phyloP scores from a whole-genome alignment of 169 alveolate species.

The Babesia bovis region DNA sequence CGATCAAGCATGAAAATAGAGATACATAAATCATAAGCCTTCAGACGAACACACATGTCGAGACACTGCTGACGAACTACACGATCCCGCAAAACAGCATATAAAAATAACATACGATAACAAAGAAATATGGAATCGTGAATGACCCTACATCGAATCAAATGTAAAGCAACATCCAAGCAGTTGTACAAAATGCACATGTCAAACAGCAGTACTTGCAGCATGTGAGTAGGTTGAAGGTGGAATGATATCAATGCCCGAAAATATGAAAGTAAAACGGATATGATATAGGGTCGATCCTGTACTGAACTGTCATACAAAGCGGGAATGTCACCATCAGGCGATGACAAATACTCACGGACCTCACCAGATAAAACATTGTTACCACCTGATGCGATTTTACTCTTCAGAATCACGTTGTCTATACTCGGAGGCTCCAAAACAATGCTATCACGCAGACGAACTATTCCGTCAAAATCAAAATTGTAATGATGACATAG shows the following conservation, averaged over 20 bases:
- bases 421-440: not conserved
- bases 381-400: slow-evolving; percentile 8
- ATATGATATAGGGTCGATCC: slow-evolving; percentile 21
- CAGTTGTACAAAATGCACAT: slow-evolving; percentile 50
- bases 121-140: slow-evolving; percentile 45
- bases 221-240: slow-evolving; percentile 41
- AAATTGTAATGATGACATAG: slow-evolving; percentile 34
- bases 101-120: slow-evolving; percentile 39
- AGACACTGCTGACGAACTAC: slow-evolving; percentile 32
- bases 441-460: slow-evolving; percentile 22
- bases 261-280: slow-evolving; percentile 39
- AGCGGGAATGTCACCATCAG: slow-evolving; percentile 23
- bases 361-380: slow-evolving; percentile 14
- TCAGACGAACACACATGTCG: slow-evolving; percentile 59
- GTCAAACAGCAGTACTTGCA: slow-evolving; percentile 46
- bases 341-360: slow-evolving; percentile 11
- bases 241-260: slow-evolving; percentile 32
- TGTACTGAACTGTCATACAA: not conserved
- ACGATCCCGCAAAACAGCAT: slow-evolving; percentile 18
- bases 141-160: slow-evolving; percentile 29
- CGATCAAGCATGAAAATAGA: slow-evolving; percentile 16
- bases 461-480: slow-evolving; percentile 9
- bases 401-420: slow-evolving; percentile 50
- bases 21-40: slow-evolving; percentile 35
- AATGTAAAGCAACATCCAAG: not conserved